Evolutionary conservation across 78 protist genomes (phyloP).

Genomic region (Dictyostelium intermedium): DNA sequence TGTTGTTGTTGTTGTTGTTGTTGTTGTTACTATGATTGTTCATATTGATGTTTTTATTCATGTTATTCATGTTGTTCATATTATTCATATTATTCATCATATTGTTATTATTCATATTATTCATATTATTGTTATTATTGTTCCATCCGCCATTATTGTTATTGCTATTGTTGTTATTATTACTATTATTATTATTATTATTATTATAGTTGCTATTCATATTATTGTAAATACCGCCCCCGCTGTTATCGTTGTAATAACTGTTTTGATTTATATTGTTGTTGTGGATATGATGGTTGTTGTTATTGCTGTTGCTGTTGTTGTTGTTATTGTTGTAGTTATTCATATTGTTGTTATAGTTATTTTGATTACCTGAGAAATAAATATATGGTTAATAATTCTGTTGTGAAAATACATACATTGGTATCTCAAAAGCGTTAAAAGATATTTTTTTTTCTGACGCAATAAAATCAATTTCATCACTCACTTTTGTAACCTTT

Average conservation of each 20-base stretch:
- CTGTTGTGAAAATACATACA: not conserved
- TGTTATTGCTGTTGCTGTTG: not conserved
- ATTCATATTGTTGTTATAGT: constrained; percentile 5
- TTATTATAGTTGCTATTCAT: not conserved
- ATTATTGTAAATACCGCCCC: not conserved
- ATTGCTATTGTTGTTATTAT: not conserved
- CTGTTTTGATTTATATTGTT: not conserved
- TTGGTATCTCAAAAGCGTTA: not conserved
- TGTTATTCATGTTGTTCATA: not conserved
- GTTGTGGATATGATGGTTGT: too few relatives aligned
- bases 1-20: not conserved
- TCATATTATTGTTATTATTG: not conserved
- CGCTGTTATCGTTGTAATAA: not conserved
- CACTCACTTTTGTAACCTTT: not conserved
- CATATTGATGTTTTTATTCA: not conserved
- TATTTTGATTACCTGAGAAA: constrained; percentile 10
- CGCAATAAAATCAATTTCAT: not conserved
- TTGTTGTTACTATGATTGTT: not conserved
- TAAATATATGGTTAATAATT: not conserved
- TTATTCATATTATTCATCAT: not conserved
- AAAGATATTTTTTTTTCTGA: not conserved
- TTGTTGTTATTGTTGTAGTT: not conserved
- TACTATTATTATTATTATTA: not conserved
- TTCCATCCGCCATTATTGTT: not conserved
- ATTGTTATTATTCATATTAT: not conserved